Evolutionary conservation across 2,329 filamentous ascomycete genomes (phyloP).

Genomic region (Microcyclosporella mali): DNA sequence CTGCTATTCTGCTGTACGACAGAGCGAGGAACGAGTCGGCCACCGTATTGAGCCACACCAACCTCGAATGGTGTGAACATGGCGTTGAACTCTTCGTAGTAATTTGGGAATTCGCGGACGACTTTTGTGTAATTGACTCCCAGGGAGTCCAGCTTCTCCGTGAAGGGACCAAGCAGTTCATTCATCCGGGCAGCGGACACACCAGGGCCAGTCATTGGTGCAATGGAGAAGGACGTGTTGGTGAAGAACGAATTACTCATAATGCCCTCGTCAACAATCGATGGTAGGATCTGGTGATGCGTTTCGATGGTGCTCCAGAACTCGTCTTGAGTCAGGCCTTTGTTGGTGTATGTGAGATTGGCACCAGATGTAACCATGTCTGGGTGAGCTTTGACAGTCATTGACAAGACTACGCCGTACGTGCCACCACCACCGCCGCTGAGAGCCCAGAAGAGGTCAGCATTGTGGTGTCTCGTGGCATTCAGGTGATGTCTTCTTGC

Average conservation of each 20-base stretch:
- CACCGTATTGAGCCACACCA: conserved; percentile 7
- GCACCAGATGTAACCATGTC: conserved; percentile 41
- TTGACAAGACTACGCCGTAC: conserved; percentile 49
- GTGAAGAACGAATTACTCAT: conserved; percentile 48
- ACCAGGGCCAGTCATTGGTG: conserved; percentile 44
- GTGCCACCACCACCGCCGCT: conserved; percentile 55
- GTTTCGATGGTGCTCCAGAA: conserved; percentile 40
- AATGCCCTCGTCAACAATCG: conserved; percentile 46
- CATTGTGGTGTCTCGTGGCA: conserved; percentile 44
- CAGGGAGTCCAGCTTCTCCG: conserved; percentile 34
- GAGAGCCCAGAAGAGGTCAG: conserved; percentile 59
- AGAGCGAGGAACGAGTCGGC: conserved; percentile 8
- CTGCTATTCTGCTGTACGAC: conserved; percentile 25
- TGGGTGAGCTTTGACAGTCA: conserved; percentile 49
- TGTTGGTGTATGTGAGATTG: conserved; percentile 38
- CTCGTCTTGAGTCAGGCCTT: conserved; percentile 13
- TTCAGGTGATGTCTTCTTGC: conserved; percentile 44
- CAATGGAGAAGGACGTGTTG: conserved; percentile 44
- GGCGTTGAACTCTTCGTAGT: conserved; percentile 4
- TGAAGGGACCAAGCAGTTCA: conserved; percentile 43
- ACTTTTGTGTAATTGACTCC: conserved; percentile 30
- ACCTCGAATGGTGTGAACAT: conserved; percentile 10
- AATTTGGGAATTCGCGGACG: conserved; percentile 3
- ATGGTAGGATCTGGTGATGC: conserved; percentile 43
- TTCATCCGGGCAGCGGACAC: conserved; percentile 40